These are phyloP conservation scores for Dissoconium aciculare DNA, from an alignment of 2,329 filamentous ascomycete genomes.

Conservation along the genomic window DNA sequence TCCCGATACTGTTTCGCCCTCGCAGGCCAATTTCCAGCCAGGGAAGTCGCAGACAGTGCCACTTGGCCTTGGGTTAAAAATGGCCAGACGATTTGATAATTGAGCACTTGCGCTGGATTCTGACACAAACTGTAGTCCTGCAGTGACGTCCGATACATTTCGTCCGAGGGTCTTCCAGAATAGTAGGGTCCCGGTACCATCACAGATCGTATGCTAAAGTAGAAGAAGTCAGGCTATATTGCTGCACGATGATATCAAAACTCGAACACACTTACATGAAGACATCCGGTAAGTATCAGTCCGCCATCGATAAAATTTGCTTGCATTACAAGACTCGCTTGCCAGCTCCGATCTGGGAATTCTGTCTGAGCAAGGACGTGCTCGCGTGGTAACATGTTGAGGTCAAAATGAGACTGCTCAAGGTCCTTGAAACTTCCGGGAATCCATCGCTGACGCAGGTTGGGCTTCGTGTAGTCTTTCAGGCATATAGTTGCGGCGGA, in stretches of 20 bases:
- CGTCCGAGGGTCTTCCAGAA: background rate
- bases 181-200: background rate
- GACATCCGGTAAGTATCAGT: background rate
- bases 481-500: constrained; percentile 2
- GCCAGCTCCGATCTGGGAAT: background rate
- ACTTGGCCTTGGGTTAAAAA: too few relatives aligned
- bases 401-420: constrained; percentile 3
- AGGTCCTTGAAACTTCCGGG: constrained; percentile 4
- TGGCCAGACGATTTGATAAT: too few relatives aligned
- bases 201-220: background rate
- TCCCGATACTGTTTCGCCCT: background rate
- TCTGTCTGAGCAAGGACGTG: constrained; percentile 9
- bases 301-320: constrained; percentile 4
- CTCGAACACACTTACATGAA: background rate
- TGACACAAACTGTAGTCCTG: background rate
- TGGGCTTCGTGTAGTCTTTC: constrained; percentile 1
- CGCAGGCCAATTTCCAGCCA: background rate
- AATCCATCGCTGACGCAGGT: constrained; percentile 1
- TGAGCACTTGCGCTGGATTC: too few relatives aligned
- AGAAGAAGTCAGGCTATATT: background rate
- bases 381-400: constrained; percentile 10
- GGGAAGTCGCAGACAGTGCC: too few relatives aligned
- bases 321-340: constrained; percentile 3
- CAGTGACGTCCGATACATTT: background rate
- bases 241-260: background rate